Base-by-base conservation (phyloP, 352 stramenopile species). In the Thalassiosira exigua region DNA sequence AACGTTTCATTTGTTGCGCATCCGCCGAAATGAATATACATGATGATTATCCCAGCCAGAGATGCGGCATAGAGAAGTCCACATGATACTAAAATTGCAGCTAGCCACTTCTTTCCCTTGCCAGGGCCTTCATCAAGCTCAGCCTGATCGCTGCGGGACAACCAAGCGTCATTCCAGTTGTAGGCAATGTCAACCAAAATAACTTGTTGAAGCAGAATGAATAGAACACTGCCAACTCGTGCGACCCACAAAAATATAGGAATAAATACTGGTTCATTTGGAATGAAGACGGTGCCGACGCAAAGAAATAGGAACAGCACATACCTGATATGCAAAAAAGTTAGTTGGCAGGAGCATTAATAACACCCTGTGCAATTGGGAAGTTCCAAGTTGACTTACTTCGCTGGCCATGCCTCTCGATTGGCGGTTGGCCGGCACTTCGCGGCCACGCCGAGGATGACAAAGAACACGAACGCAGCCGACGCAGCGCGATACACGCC, bases 21-120 rank as follows among this genome's bases (percentile, higher is more conserved):
- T n/a, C 89, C 89, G 1, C 81, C 82, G 81, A 97, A 98, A 50
- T 92, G 91, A 65, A 94, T 69, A 79, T 97, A 98, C 84, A 98
- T 70, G 3, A 94, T 79, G 7, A 90, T 61, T 32, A 98, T 91
- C 0, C 80, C 90, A 3, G 71, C 68, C 21, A 96, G 21, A 17
- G 94, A 97, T 1, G 84, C 67, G 9, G 81, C 53, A 48, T 96
- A 94, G 11, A 97, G 88, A 1, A 93, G 67, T 17, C 69, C 81
- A 56, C 81, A 90, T 2, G 73, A 81, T 14, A 76, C 53, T 21
- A 96, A 52, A 70, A 95, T 92, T 36, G 87, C 90, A 26, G 68
- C 29, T 4, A 94, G 72, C 90, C 90, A 94, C 42, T 90, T 95
- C 75, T 96, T 96, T 3, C 92, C 93, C 9, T 82, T 84, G 21